Conservation (phyloP, 805 yeast genomes). For the Candida pseudofarinosa region DNA sequence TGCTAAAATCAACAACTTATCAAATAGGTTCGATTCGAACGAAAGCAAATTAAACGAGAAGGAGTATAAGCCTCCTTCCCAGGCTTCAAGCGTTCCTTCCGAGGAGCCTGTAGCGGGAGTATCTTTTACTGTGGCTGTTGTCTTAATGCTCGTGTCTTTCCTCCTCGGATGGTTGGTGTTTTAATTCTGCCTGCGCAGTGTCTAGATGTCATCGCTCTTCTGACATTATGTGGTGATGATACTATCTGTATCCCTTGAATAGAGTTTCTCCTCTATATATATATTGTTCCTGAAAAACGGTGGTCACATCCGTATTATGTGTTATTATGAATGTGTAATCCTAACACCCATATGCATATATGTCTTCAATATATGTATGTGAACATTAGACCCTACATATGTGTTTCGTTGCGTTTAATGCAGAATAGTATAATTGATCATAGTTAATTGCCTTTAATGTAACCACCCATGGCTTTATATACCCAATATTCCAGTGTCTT, state of each 20-base stretch:
- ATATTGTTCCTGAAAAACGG: background rate
- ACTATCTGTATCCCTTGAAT: background rate
- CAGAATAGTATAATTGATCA: background rate
- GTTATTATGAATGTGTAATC: background rate
- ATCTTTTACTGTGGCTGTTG: conserved; percentile 50
- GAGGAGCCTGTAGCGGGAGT: conserved; percentile 44
- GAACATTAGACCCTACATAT: background rate
- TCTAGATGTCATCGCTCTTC: background rate
- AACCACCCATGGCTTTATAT: too few species aligned
- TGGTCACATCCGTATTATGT: background rate
- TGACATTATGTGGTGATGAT: background rate
- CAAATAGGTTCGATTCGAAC: conserved; percentile 43
- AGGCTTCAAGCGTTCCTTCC: conserved; percentile 8
- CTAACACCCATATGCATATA: background rate
- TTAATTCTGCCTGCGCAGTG: conserved; percentile 19
- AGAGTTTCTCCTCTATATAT: background rate
- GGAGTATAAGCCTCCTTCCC: conserved; percentile 10
- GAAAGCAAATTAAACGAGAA: conserved; percentile 18
- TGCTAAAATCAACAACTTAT: conserved; percentile 39
- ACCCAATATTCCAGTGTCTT: too few species aligned
- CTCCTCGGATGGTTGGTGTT: conserved; percentile 71
- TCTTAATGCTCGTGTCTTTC: conserved; percentile 48
- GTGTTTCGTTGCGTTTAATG: background rate
- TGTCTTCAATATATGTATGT: background rate
- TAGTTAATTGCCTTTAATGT: too few species aligned